A percentile compares a stretch with the other conserved stretches of the same genome.
phyloP scores from a whole-genome alignment of 1,284 basidiomycete species.

The Boletus semigastroideus region DNA sequence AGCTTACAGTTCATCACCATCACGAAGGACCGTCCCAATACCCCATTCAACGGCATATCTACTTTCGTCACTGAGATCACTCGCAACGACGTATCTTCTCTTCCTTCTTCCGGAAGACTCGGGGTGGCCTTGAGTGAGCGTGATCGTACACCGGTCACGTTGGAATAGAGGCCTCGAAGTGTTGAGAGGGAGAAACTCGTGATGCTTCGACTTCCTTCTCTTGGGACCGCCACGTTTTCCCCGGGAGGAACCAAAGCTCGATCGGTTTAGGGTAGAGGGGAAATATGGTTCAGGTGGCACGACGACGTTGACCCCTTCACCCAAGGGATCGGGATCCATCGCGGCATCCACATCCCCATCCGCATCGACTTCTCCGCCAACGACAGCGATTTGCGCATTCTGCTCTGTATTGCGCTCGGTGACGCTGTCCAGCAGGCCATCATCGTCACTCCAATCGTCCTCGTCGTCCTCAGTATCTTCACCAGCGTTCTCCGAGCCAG shows the following conservation, averaged over 20 bases:
- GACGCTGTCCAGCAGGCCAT: conserved; percentile 66
- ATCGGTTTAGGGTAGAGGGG: conserved; percentile 62
- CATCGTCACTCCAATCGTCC: conserved; percentile 53
- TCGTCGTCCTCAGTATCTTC: conserved; percentile 49
- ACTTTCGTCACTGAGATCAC: conserved; percentile 91
- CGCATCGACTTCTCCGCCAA: conserved; percentile 34
- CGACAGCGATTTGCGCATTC: conserved; percentile 64
- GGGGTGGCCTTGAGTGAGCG: conserved; percentile 83
- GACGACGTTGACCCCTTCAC: conserved; percentile 89
- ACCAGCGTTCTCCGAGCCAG: conserved; percentile 52
- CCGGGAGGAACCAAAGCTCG: conserved; percentile 32
- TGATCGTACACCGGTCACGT: conserved; percentile 91
- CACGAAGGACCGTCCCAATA: conserved; percentile 92
- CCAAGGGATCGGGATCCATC: conserved; percentile 72
- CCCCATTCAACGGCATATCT: conserved; percentile 94
- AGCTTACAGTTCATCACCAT: conserved; percentile 85
- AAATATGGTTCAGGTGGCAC: conserved; percentile 79
- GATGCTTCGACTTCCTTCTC: conserved; percentile 57
- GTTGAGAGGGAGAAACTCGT: conserved; percentile 60
- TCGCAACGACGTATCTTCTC: conserved; percentile 85
- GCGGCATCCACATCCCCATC: conserved; percentile 46
- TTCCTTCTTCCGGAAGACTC: conserved; percentile 55
- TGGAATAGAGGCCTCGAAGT: conserved; percentile 84
- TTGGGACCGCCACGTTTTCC: conserved; percentile 53
- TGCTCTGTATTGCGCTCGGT: conserved; percentile 72